phyloP scores from a whole-genome alignment of 129 eudicot species.

The Solidago caesia region DNA sequence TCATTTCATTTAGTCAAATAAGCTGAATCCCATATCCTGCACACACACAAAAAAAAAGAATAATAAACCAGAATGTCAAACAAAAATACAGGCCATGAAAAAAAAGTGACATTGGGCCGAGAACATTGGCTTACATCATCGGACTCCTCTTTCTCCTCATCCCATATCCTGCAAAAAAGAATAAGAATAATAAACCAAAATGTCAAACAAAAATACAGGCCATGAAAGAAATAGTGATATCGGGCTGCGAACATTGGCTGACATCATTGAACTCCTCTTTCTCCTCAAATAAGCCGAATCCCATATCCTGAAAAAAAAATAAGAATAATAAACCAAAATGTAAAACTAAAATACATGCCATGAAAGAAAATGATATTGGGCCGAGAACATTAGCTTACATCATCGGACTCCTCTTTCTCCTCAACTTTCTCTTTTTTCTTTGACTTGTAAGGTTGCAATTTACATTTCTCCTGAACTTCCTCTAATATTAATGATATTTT shows the following conservation, averaged over 20 bases:
- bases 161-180: conserved; percentile 39
- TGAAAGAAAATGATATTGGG: too few relatives aligned
- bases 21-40: conserved; percentile 46
- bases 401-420: conserved; percentile 71
- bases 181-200: neutral
- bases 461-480: too few relatives aligned
- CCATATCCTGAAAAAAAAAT: conserved; percentile 35
- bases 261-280: too few relatives aligned
- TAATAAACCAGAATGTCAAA: neutral
- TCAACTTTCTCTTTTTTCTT: conserved; percentile 65
- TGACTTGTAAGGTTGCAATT: conserved; percentile 5
- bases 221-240: too few relatives aligned
- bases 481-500: too few relatives aligned
- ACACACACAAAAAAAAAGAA: neutral
- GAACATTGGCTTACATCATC: neutral
- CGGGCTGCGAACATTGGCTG: neutral
- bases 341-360: neutral
- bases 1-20: conserved; percentile 11
- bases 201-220: neutral
- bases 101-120: too few relatives aligned
- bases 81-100: neutral
- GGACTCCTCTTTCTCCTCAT: neutral
- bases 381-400: conserved; percentile 25
- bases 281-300: neutral
- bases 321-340: neutral